These are phyloP conservation scores for Clonostachys rosea DNA, from an alignment of 2,329 filamentous ascomycete species.

Conservation along the genomic window DNA sequence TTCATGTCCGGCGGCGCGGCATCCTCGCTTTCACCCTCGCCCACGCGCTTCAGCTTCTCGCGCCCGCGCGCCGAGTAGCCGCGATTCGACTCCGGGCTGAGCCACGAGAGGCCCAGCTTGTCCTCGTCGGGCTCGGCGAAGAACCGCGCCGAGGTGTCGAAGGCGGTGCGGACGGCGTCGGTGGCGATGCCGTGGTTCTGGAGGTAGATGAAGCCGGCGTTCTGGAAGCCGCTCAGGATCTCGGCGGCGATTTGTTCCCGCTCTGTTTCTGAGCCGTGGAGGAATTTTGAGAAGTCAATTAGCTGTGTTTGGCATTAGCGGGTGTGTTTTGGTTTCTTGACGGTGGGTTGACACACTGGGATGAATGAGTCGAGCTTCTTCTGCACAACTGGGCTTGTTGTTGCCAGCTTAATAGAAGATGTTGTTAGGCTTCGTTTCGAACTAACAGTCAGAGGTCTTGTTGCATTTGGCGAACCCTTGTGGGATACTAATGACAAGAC, in stretches of 20 bases:
- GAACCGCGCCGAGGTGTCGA: constrained; percentile 65
- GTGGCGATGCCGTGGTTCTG: constrained; percentile 70
- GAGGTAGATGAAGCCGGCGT: constrained; percentile 85
- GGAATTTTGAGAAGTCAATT: constrained; percentile 74
- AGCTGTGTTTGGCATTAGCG: constrained; percentile 8
- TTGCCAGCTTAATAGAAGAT: too few species aligned
- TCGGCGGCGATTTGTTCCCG: constrained; percentile 63
- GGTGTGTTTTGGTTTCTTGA: too few species aligned
- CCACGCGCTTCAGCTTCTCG: constrained; percentile 61
- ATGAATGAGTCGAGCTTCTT: too few species aligned
- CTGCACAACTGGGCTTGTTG: too few species aligned
- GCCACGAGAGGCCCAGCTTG: constrained; percentile 68
- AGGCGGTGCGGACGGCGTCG: constrained; percentile 55
- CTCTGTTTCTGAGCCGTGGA: constrained; percentile 55
- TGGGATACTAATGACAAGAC: too few species aligned
- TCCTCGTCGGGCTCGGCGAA: constrained; percentile 58
- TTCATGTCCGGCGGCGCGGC: constrained; percentile 59
- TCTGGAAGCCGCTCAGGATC: constrained; percentile 77
- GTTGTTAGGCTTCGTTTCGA: too few species aligned
- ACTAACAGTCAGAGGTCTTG: too few species aligned
- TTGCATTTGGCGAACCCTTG: too few species aligned
- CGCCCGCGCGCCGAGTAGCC: constrained; percentile 67
- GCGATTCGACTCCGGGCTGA: constrained; percentile 66
- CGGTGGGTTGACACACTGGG: too few species aligned
- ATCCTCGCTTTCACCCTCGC: constrained; percentile 47